phyloP scores from a whole-genome alignment of 306 rosid species.

The Lathyrus aphaca region DNA sequence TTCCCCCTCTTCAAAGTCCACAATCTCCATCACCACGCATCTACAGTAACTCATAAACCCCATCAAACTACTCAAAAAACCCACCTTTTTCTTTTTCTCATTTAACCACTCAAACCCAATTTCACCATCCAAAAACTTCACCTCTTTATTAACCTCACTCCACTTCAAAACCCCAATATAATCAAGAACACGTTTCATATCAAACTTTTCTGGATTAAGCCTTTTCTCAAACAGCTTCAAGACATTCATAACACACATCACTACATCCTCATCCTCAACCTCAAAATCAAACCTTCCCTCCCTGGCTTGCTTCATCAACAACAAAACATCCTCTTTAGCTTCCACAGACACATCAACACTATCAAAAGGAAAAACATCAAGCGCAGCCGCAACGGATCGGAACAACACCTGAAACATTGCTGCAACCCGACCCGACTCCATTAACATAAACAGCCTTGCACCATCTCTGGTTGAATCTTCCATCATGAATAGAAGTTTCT shows the following conservation, averaged over 20 bases:
- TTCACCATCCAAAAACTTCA: constrained; percentile 73
- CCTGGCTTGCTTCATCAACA: constrained; percentile 59
- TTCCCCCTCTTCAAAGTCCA: constrained; percentile 46
- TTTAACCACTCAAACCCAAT: constrained; percentile 53
- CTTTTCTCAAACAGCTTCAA: constrained; percentile 52
- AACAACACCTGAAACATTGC: constrained; percentile 50
- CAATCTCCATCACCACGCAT: constrained; percentile 51
- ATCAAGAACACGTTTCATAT: constrained; percentile 57
- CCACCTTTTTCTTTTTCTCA: constrained; percentile 45
- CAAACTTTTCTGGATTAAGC: constrained; percentile 47
- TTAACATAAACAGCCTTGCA: constrained; percentile 57
- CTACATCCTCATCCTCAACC: constrained; percentile 49
- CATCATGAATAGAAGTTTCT: constrained; percentile 60
- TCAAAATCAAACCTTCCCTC: constrained; percentile 54
- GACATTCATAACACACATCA: constrained; percentile 40
- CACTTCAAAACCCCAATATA: constrained; percentile 59
- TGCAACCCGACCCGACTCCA: constrained; percentile 64
- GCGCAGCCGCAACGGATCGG: constrained; percentile 58
- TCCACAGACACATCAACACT: constrained; percentile 46
- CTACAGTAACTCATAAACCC: constrained; percentile 66
- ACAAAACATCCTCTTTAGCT: constrained; percentile 54
- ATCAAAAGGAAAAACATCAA: constrained; percentile 59
- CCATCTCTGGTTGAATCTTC: constrained; percentile 67
- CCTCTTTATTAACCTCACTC: constrained; percentile 68
- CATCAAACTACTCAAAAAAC: constrained; percentile 50